Evolutionary conservation across 805 yeast species (phyloP).

Genomic region (Wickerhamiella vanderwaltii): DNA sequence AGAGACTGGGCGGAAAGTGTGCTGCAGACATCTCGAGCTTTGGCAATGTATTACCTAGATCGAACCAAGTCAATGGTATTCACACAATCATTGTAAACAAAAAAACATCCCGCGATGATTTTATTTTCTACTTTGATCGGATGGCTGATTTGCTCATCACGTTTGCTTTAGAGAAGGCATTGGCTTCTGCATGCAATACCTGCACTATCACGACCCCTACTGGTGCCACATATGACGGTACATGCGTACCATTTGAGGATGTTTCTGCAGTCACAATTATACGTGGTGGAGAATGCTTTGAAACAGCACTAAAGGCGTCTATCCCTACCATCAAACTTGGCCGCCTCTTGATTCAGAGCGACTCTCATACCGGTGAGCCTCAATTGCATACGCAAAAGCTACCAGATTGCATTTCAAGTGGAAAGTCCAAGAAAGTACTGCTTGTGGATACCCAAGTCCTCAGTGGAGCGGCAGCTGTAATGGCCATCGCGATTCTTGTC

Average conservation of each 20-base stretch:
- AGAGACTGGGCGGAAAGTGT: slow-evolving; percentile 36
- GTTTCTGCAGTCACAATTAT: slow-evolving; percentile 67
- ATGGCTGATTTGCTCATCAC: slow-evolving; percentile 61
- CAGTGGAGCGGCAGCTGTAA: slow-evolving; percentile 86
- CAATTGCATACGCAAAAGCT: slow-evolving; percentile 71
- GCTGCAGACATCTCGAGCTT: slow-evolving; percentile 14
- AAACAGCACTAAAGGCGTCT: slow-evolving; percentile 61
- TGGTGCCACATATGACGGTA: slow-evolving; percentile 23
- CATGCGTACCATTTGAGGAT: slow-evolving; percentile 32
- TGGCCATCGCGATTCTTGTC: slow-evolving; percentile 79
- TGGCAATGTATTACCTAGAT: slow-evolving; percentile 28
- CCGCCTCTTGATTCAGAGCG: slow-evolving; percentile 76
- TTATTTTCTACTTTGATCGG: slow-evolving; percentile 76
- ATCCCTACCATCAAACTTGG: slow-evolving; percentile 74
- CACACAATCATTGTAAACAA: slow-evolving; percentile 54
- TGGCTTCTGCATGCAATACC: slow-evolving; percentile 19
- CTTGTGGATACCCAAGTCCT: slow-evolving; percentile 79
- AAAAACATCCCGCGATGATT: slow-evolving; percentile 53
- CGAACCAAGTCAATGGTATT: slow-evolving; percentile 61
- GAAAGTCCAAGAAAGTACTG: slow-evolving; percentile 35
- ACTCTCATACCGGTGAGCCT: slow-evolving; percentile 85
- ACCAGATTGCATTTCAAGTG: slow-evolving; percentile 33
- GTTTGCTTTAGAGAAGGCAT: slow-evolving; percentile 45
- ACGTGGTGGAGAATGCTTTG: slow-evolving; percentile 87
- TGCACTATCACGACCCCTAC: slow-evolving; percentile 35